phyloP scores from a whole-genome alignment of 2,329 filamentous ascomycete species.

The Fusarium ambrosium region DNA sequence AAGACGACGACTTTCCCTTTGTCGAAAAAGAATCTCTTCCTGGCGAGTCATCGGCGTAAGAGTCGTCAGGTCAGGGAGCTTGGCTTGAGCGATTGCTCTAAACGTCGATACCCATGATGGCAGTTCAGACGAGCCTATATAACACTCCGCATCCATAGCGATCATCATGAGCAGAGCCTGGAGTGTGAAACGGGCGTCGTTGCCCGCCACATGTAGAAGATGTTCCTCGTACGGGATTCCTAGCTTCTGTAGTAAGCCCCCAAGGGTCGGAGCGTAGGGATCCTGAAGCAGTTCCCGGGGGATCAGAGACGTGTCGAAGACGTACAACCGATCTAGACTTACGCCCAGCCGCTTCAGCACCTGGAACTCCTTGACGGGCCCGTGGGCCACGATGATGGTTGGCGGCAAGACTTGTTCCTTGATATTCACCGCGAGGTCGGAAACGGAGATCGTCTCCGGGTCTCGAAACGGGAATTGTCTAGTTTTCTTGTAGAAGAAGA shows the following conservation, averaged over 20 bases:
- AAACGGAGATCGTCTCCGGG: constrained; percentile 9
- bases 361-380: neutral
- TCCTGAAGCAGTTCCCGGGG: neutral
- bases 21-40: too few relatives aligned
- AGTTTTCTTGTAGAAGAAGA: neutral
- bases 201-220: constrained; percentile 39
- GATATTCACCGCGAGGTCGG: constrained; percentile 1
- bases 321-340: neutral
- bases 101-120: constrained; percentile 20
- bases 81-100: constrained; percentile 14
- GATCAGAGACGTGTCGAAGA: constrained; percentile 1
- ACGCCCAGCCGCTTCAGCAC: constrained; percentile 7
- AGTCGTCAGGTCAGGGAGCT: neutral
- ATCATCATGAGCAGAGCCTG: constrained; percentile 54
- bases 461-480: constrained; percentile 10
- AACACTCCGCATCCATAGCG: constrained; percentile 53
- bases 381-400: neutral
- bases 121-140: neutral
- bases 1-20: too few relatives aligned
- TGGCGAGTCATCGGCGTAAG: too few relatives aligned
- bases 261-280: neutral
- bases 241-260: neutral
- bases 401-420: neutral
- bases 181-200: constrained; percentile 52
- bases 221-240: neutral